Percentiles rank a stretch among this genome's conserved stretches.
Conservation (phyloP, 805 yeast species). For the Hanseniaspora valbyensis region DNA sequence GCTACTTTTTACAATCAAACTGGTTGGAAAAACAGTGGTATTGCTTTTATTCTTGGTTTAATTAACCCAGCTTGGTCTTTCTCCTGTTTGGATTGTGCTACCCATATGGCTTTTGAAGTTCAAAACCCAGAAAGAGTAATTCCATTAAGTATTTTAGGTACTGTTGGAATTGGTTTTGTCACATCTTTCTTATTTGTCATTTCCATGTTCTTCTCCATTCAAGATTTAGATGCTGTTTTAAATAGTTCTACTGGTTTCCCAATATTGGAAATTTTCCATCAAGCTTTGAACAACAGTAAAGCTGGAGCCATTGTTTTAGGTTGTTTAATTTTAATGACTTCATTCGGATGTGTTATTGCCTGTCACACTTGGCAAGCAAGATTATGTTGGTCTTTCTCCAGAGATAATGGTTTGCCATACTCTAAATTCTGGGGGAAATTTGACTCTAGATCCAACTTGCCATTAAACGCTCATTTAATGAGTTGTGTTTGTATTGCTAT, state of each 20-base stretch:
- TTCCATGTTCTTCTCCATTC: constrained; percentile 53
- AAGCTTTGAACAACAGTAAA: constrained; percentile 39
- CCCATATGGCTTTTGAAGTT: constrained; percentile 64
- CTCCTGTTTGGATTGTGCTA: constrained; percentile 58
- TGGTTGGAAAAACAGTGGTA: constrained; percentile 50
- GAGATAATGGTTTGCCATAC: constrained; percentile 59
- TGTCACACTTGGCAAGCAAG: constrained; percentile 66
- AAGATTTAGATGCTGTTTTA: constrained; percentile 39
- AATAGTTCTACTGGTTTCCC: constrained; percentile 50
- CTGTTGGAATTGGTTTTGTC: constrained; percentile 58
- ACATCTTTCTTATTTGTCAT: constrained; percentile 47
- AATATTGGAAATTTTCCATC: constrained; percentile 51
- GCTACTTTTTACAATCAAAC: constrained; percentile 46
- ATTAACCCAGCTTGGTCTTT: constrained; percentile 66
- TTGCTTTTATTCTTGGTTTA: constrained; percentile 56
- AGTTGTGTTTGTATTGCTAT: constrained; percentile 43
- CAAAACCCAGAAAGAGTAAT: constrained; percentile 47
- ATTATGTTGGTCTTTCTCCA: constrained; percentile 59
- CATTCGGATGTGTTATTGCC: constrained; percentile 52
- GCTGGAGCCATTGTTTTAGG: constrained; percentile 51
- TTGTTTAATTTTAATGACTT: constrained; percentile 42
- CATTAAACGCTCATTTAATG: constrained; percentile 52
- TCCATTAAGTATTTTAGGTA: constrained; percentile 57
- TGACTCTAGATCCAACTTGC: constrained; percentile 43
- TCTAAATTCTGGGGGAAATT: constrained; percentile 45